Percentiles rank a stretch among this genome's conserved stretches.
These are phyloP conservation scores for Tolypocladium amazonense DNA, from an alignment of 2,329 filamentous ascomycete species.

Conservation along the genomic window DNA sequence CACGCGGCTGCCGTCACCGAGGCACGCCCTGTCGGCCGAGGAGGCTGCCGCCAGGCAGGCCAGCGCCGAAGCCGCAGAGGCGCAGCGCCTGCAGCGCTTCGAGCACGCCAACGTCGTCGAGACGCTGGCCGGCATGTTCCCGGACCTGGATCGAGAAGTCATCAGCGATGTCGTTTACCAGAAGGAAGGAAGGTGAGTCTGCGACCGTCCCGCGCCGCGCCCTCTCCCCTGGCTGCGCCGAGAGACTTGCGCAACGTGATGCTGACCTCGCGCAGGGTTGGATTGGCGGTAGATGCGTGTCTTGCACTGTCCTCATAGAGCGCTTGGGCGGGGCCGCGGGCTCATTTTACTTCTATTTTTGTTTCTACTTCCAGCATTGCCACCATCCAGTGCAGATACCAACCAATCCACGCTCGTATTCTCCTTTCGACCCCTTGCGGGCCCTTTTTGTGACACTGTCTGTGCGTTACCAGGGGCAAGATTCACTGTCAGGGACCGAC, in stretches of 20 bases:
- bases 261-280: conserved; percentile 46
- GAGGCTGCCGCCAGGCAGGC: conserved; percentile 86
- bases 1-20: conserved; percentile 21
- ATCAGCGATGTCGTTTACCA: conserved; percentile 95
- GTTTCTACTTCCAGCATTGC: background rate
- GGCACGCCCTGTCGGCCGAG: conserved; percentile 56
- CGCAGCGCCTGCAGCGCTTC: conserved; percentile 66
- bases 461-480: background rate
- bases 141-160: conserved; percentile 83
- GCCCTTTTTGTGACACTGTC: background rate
- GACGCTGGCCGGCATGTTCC: conserved; percentile 93
- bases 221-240: background rate
- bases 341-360: background rate
- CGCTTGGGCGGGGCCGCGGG: background rate
- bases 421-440: background rate
- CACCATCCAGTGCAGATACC: background rate
- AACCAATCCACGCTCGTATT: background rate
- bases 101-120: conserved; percentile 91
- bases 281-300: conserved; percentile 77
- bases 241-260: background rate
- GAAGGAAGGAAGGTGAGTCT: conserved; percentile 80
- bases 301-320: conserved; percentile 51
- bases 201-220: background rate
- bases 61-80: conserved; percentile 80
- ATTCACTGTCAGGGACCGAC: background rate